A percentile compares a stretch with the other conserved stretches of the same genome.
These are phyloP conservation scores for Pouteria glomerata DNA, from an alignment of 148 eudicot species.

Conservation along the genomic window DNA sequence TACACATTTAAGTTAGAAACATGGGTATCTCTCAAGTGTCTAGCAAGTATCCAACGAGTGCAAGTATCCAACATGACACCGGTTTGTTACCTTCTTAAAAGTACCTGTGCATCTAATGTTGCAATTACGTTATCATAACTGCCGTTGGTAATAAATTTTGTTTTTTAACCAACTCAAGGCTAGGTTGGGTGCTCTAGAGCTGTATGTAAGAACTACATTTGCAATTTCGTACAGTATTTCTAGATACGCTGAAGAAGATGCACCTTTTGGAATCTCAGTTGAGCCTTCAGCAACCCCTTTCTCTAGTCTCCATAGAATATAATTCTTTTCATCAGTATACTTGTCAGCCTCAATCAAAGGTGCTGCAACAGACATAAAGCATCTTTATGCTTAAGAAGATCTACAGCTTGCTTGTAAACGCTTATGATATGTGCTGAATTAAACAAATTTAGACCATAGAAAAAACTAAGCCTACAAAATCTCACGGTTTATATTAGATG, in stretches of 20 bases:
- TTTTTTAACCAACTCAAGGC: not conserved
- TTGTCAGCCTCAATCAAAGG: constrained; percentile 88
- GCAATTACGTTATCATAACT: too few species aligned
- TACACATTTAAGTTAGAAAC: too few species aligned
- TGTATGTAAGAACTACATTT: not conserved
- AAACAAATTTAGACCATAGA: not conserved
- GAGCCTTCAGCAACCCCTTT: constrained; percentile 98
- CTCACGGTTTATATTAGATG: constrained; percentile 70
- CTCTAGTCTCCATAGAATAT: constrained; percentile 80
- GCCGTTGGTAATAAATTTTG: not conserved
- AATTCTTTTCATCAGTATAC: constrained; percentile 74
- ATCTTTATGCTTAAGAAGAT: not conserved
- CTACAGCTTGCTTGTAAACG: not conserved
- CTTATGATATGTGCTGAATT: not conserved
- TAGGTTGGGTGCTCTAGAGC: not conserved
- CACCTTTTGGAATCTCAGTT: constrained; percentile 88
- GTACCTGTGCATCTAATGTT: too few species aligned
- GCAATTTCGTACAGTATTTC: not conserved
- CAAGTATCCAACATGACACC: too few species aligned
- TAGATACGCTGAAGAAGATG: not conserved
- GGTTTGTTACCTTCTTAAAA: too few species aligned
- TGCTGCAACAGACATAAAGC: constrained; percentile 49
- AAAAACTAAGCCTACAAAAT: constrained; percentile 2
- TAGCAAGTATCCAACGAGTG: too few species aligned
- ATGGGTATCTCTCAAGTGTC: too few species aligned